phyloP scores from a whole-genome alignment of 2,329 filamentous ascomycete genomes.

The Verticillium nonalfalfae region DNA sequence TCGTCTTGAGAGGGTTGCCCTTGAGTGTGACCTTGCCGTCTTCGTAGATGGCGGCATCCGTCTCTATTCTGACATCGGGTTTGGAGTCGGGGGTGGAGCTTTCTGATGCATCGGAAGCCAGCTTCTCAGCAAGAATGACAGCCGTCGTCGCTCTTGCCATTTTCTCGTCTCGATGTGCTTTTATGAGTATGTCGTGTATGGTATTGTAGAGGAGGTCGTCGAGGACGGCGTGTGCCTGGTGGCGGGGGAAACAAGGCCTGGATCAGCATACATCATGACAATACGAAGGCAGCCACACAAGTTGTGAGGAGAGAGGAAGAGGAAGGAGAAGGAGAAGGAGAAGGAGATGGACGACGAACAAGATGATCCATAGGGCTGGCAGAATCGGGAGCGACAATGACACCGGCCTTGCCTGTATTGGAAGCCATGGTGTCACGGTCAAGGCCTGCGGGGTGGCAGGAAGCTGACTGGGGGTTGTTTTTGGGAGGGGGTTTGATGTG shows the following conservation, averaged over 20 bases:
- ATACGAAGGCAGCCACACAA: not conserved
- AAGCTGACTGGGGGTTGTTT: not conserved
- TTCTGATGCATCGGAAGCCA: slow-evolving; percentile 50
- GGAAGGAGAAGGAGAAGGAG: no score
- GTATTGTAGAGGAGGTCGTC: slow-evolving; percentile 73
- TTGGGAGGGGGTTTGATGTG: slow-evolving; percentile 4
- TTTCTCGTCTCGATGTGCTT: slow-evolving; percentile 75
- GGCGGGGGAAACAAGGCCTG: not conserved
- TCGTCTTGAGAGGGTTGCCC: slow-evolving; percentile 66
- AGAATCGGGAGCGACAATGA: slow-evolving; percentile 47
- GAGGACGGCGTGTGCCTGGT: slow-evolving; percentile 58
- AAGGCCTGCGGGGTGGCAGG: slow-evolving; percentile 1
- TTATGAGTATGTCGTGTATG: slow-evolving; percentile 66
- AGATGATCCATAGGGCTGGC: slow-evolving; percentile 50
- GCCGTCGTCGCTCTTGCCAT: slow-evolving; percentile 61
- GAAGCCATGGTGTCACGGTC: slow-evolving; percentile 27
- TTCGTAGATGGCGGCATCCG: slow-evolving; percentile 63
- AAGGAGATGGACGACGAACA: slow-evolving; percentile 50
- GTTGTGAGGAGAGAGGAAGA: slow-evolving; percentile 2
- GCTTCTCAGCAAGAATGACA: slow-evolving; percentile 57
- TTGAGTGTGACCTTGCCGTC: slow-evolving; percentile 63
- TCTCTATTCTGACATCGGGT: slow-evolving; percentile 54
- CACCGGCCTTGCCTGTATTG: slow-evolving; percentile 48
- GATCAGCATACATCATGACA: slow-evolving; percentile 4
- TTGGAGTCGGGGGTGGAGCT: slow-evolving; percentile 44